These are phyloP conservation scores for Phascolomyces articulosus DNA, from an alignment of 371 early-diverging fungal species.

Conservation along the genomic window DNA sequence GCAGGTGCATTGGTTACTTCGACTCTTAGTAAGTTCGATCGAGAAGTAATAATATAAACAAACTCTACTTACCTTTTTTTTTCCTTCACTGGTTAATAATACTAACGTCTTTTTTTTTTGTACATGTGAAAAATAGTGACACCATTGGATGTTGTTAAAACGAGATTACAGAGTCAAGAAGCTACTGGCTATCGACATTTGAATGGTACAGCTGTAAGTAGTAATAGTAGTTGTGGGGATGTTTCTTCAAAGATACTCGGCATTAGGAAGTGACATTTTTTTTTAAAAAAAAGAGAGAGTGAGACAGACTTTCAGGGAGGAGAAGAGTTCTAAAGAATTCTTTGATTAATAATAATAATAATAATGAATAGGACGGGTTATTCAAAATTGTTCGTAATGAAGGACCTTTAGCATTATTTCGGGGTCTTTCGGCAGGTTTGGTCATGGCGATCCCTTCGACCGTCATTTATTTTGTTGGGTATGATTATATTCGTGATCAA, in stretches of 20 bases:
- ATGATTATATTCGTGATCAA: slow-evolving; percentile 83
- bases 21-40: slow-evolving; percentile 44
- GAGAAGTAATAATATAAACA: no score
- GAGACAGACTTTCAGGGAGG: background rate
- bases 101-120: no score
- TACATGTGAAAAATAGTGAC: no score
- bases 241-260: no score
- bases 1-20: slow-evolving; percentile 44
- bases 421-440: slow-evolving; percentile 88
- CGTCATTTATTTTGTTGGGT: slow-evolving; percentile 94
- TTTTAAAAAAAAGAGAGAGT: background rate
- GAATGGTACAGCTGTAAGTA: slow-evolving; percentile 37
- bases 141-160: slow-evolving; percentile 93
- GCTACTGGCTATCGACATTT: slow-evolving; percentile 15
- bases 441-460: slow-evolving; percentile 92
- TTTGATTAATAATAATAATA: no score
- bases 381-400: slow-evolving; percentile 81
- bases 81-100: no score
- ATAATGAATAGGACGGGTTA: slow-evolving; percentile 68
- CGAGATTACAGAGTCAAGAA: slow-evolving; percentile 85
- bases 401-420: slow-evolving; percentile 83
- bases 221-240: background rate
- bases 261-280: no score
- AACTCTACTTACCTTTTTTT: no score
- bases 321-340: no score